phyloP scores from a whole-genome alignment of 768 basidiomycete species.

The Lactifluus hygrophoroides region DNA sequence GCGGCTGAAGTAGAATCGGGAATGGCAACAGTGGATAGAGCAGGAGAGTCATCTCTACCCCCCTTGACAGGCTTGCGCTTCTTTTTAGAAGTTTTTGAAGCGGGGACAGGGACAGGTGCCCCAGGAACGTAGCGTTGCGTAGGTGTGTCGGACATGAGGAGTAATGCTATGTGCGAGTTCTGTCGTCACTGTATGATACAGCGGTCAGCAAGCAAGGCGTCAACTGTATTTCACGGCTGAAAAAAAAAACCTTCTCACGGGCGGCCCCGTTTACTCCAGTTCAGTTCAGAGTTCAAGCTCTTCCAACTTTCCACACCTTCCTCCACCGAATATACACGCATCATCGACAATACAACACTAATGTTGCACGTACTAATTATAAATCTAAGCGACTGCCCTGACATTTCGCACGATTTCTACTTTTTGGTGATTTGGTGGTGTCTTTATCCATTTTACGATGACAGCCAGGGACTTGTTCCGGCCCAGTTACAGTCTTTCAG shows the following conservation, averaged over 20 bases:
- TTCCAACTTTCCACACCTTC: too few relatives aligned
- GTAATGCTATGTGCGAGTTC: not conserved
- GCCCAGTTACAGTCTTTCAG: too few relatives aligned
- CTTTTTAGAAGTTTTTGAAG: slow-evolving; percentile 55
- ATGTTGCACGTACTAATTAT: too few relatives aligned
- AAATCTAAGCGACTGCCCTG: too few relatives aligned
- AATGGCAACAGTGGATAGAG: slow-evolving; percentile 18
- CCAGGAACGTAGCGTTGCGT: slow-evolving; percentile 62
- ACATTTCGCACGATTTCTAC: too few relatives aligned
- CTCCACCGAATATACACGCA: too few relatives aligned
- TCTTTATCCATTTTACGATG: not conserved
- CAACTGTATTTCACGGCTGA: not conserved
- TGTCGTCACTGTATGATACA: not conserved
- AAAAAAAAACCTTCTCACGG: slow-evolving; percentile 15
- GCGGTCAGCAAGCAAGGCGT: not conserved
- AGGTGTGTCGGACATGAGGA: slow-evolving; percentile 30
- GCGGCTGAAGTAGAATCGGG: slow-evolving; percentile 18
- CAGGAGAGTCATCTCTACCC: slow-evolving; percentile 28
- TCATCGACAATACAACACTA: too few relatives aligned
- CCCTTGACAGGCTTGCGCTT: slow-evolving; percentile 56
- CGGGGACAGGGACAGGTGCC: slow-evolving; percentile 53
- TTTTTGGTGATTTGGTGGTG: too few relatives aligned
- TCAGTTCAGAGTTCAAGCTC: too few relatives aligned
- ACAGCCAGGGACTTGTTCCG: not conserved
- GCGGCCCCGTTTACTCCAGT: not conserved